Evolutionary conservation across 2,329 filamentous ascomycete genomes (phyloP).

Genomic region (Aplosporella prunicola): DNA sequence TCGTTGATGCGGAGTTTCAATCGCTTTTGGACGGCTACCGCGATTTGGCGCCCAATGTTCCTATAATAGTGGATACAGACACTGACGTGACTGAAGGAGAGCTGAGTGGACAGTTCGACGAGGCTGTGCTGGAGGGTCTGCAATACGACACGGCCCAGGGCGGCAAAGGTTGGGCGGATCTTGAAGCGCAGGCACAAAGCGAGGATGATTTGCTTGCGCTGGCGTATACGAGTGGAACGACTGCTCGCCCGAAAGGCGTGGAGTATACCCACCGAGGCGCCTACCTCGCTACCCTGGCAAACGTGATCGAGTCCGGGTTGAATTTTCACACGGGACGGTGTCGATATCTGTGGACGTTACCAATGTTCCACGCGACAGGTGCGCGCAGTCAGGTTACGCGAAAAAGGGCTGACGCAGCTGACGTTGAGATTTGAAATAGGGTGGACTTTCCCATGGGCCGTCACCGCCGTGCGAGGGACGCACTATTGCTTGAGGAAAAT

Average conservation of each 20-base stretch:
- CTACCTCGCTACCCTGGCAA: constrained; percentile 76
- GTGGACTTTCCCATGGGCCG: constrained; percentile 86
- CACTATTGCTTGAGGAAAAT: constrained; percentile 93
- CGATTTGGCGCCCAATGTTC: constrained; percentile 51
- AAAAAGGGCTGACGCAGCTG: neutral
- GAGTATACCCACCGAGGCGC: constrained; percentile 81
- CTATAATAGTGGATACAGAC: constrained; percentile 74
- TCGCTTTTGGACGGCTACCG: constrained; percentile 59
- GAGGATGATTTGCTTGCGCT: constrained; percentile 80
- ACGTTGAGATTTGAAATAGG: constrained; percentile 25
- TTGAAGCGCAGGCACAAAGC: constrained; percentile 59
- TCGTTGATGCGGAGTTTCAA: constrained; percentile 76
- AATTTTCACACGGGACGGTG: constrained; percentile 61
- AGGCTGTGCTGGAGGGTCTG: constrained; percentile 72
- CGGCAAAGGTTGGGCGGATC: constrained; percentile 62
- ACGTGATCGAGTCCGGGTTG: constrained; percentile 80
- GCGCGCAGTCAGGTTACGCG: neutral
- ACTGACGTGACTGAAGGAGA: constrained; percentile 68
- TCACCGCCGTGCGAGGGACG: constrained; percentile 89
- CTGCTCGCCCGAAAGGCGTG: constrained; percentile 83
- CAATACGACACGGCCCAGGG: constrained; percentile 59
- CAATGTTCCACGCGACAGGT: constrained; percentile 67
- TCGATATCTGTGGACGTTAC: constrained; percentile 83
- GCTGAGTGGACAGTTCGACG: constrained; percentile 70
- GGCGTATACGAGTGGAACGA: constrained; percentile 91